These are phyloP conservation scores for Phycomyces blakesleeanus DNA, from an alignment of 192 early-diverging fungal genomes.

Conservation along the genomic window DNA sequence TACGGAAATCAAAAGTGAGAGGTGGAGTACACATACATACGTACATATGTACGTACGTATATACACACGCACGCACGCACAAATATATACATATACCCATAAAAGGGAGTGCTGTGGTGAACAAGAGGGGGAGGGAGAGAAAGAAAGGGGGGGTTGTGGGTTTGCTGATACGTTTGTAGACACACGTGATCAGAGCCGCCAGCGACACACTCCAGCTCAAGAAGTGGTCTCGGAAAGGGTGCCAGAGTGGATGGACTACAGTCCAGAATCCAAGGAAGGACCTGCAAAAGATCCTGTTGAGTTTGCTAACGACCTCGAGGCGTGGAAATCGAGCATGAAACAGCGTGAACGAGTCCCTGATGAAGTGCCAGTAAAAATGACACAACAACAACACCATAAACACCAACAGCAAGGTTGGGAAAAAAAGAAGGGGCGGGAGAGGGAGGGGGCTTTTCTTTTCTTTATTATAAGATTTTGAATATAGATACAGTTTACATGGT, in stretches of 20 bases:
- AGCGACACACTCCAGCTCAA: not conserved
- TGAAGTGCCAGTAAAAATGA: not conserved
- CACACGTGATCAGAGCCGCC: not conserved
- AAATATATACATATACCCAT: too few species aligned
- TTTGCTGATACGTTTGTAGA: not conserved
- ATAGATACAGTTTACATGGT: too few species aligned
- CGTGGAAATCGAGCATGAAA: slow-evolving; percentile 58
- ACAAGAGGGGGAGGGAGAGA: too few species aligned
- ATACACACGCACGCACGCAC: too few species aligned
- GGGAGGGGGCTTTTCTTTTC: too few species aligned
- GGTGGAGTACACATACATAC: too few species aligned
- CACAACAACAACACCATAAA: not conserved
- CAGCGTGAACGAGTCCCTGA: slow-evolving; percentile 36
- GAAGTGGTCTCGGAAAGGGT: slow-evolving; percentile 15
- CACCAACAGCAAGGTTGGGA: not conserved
- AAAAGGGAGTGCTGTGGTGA: too few species aligned
- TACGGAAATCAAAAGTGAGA: too few species aligned
- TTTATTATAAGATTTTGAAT: too few species aligned
- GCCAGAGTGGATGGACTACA: slow-evolving; percentile 63
- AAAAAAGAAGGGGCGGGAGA: too few species aligned
- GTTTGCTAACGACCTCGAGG: slow-evolving; percentile 53
- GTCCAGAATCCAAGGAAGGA: slow-evolving; percentile 38
- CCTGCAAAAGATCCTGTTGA: slow-evolving; percentile 30
- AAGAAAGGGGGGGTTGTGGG: too few species aligned
- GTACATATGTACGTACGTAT: too few species aligned